Conservation (phyloP, 2,329 filamentous ascomycete genomes). For the Neocatenulostroma microsporum region DNA sequence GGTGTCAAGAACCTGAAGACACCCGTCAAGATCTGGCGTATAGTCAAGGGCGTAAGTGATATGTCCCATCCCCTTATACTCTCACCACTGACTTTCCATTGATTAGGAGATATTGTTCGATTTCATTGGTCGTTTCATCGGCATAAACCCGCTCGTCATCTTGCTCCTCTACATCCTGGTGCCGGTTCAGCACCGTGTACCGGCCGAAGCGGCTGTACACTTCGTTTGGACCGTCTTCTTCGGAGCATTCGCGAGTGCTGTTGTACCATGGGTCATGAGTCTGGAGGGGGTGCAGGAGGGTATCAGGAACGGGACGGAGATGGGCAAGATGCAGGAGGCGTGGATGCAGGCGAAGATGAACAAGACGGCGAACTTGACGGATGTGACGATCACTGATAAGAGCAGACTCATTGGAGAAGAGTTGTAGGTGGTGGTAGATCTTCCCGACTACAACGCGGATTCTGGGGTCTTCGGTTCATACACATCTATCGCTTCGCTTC, state of each 20-base stretch:
- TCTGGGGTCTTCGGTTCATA: too few relatives aligned
- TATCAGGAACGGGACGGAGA: constrained; percentile 8
- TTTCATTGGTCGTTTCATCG: constrained; percentile 3
- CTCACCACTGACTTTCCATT: too few relatives aligned
- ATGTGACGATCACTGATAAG: too few relatives aligned
- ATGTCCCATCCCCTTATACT: too few relatives aligned
- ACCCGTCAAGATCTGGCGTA: not conserved
- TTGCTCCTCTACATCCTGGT: constrained; percentile 12
- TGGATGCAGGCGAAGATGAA: too few relatives aligned
- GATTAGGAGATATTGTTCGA: too few relatives aligned
- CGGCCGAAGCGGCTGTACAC: constrained; percentile 7
- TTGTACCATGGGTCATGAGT: constrained; percentile 11
- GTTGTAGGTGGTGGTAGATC: too few relatives aligned
- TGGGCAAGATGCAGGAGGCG: too few relatives aligned
- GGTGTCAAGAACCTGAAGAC: not conserved
- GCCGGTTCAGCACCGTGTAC: constrained; percentile 13
- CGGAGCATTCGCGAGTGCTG: constrained; percentile 5
- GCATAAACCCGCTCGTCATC: constrained; percentile 4
- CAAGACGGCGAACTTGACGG: too few relatives aligned
- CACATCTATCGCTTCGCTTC: constrained; percentile 22
- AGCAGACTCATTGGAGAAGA: too few relatives aligned
- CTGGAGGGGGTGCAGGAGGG: constrained; percentile 7
- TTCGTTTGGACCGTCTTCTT: constrained; percentile 7
- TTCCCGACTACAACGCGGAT: too few relatives aligned
- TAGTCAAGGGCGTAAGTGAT: not conserved